Base-by-base conservation (phyloP, 1,284 basidiomycete genomes). In the Sporisorium scitamineum region DNA sequence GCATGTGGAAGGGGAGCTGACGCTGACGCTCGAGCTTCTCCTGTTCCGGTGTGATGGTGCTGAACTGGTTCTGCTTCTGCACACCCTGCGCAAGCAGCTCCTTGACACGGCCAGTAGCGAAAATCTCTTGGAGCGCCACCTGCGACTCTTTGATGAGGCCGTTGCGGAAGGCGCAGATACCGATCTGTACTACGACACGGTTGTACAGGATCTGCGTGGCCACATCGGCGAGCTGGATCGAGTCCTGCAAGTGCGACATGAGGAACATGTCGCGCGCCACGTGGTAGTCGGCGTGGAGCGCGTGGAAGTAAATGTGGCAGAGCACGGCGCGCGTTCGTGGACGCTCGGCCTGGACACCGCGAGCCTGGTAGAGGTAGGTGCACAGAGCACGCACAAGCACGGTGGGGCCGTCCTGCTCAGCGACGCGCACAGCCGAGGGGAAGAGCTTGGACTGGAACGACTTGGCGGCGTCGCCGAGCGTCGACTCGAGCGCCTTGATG, bases 1-100 rank as follows among this genome's bases (percentile, higher is more conserved):
- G 97, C 93, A 99, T 94, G 87, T 99, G 97, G 92, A 99, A 99
- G 34, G 97, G 97, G 26, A 99, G 89, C 83, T 98, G 94, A 51
- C 96, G 90, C 80, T 95, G 93, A 80, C 95, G 93, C 86, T 99
- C 97, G 8, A 95, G 91, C 85, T 95, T 93, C 86, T 99, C 97
- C 87, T 99, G 96, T 86, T 99, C 97, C 8, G 94, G 94, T 16
- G 92, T 91, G 59, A 97, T 88, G 47, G 80, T 82, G 64, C 84
- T 93, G 89, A 93, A 97, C 55, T 94, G 90, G 85, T 95, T 94
- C 82, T 93, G 92, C 61, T 81, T 80, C 85, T 95, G 94, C 8
- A 97, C 92, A 55, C 96, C 96, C 86, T 99, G 97, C 0, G 96
- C 97, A 16, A 99, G 90, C 29, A 99, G 89, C 87, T 99, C 97